Base-by-base conservation (phyloP, 306 rosid genomes). In the Ammopiptanthus mongolicus region DNA sequence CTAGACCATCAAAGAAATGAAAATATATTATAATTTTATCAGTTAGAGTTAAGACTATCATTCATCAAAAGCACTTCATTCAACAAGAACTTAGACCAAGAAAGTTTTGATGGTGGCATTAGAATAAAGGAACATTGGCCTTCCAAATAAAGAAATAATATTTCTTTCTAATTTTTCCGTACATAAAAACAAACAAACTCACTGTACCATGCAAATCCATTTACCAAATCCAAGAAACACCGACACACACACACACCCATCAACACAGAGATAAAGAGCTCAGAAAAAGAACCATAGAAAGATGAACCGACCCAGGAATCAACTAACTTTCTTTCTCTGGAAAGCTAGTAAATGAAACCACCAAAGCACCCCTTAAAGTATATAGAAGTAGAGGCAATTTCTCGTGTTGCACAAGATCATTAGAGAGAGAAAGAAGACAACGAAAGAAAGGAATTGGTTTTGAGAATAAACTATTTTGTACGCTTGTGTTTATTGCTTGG, bases 401-500 rank as follows among this genome's bases (percentile, higher is more conserved):
- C 53, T 51, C 62, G 67, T 36, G 44, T 47, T 23, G 67, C 33
- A 63, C 34, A 37, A 73, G 75, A 77, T 41, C 22, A 66, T 60
- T 21, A 65, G 11, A 44, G 17, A 76, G 51, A 84, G 84, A 70
- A 51, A 28, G 66, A 41, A 11, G 39, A 68, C 21, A 65, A 52
- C 47, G 62, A 77, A 75, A 73, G 87, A 62, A 58, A 48, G 73
- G 76, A 10, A 41, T 76, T 65, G 34, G 31, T n/a, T 42, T 78
- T 46, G 72, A 77, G 86, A 85, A 84, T 61, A 78, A 78, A 77
- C 85, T 81, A 72, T 78, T 50, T 75, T 79, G 81, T 86, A 87
- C 85, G 91, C 63, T 84, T 82, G 78, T 75, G 84, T 79, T 76
- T 80, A 76, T 75, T 74, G 70, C 85, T 77, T 75, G 66, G 83